These are phyloP conservation scores for Bipolaris zeicola DNA, from an alignment of 2,329 filamentous ascomycete genomes.

Conservation along the genomic window DNA sequence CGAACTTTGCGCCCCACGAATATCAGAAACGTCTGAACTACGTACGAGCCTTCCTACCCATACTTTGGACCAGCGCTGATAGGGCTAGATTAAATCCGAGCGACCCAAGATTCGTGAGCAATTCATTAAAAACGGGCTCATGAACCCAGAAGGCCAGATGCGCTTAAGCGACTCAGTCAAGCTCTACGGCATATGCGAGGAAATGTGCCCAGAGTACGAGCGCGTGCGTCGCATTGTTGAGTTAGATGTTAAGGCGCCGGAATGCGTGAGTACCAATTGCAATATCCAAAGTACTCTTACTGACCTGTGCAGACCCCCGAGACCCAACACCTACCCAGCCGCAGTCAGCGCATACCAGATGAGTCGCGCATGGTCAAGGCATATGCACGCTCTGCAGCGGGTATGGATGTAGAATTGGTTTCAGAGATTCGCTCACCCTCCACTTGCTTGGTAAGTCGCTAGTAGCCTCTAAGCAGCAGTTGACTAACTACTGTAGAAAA, in stretches of 20 bases:
- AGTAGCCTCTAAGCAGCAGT: slow-evolving; percentile 18
- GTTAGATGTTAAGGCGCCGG: slow-evolving; percentile 64
- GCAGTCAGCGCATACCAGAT: slow-evolving; percentile 48
- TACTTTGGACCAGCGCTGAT: slow-evolving; percentile 15
- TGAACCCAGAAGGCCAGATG: slow-evolving; percentile 63
- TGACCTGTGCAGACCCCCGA: slow-evolving; percentile 28
- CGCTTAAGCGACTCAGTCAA: slow-evolving; percentile 65
- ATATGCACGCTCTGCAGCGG: slow-evolving; percentile 66
- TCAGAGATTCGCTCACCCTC: slow-evolving; percentile 66
- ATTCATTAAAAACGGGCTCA: slow-evolving; percentile 34
- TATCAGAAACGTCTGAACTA: slow-evolving; percentile 32
- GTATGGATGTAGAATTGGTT: slow-evolving; percentile 66
- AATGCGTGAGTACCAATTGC: slow-evolving; percentile 51
- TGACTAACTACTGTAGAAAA: slow-evolving; percentile 38
- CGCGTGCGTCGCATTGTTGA: slow-evolving; percentile 65
- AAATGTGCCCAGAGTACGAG: slow-evolving; percentile 70
- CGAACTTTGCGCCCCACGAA: slow-evolving; percentile 31
- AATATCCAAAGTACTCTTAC: background rate
- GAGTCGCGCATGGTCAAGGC: slow-evolving; percentile 67
- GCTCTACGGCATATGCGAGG: slow-evolving; percentile 64
- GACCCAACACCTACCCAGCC: slow-evolving; percentile 38
- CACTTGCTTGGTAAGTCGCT: slow-evolving; percentile 47
- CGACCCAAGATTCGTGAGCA: slow-evolving; percentile 47
- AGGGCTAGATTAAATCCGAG: slow-evolving; percentile 49
- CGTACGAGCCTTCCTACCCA: slow-evolving; percentile 21